Percentiles rank a stretch among this genome's conserved stretches.
Evolutionary conservation across 257 asterid genomes (phyloP).

Genomic region (Solanum chiquidenum): DNA sequence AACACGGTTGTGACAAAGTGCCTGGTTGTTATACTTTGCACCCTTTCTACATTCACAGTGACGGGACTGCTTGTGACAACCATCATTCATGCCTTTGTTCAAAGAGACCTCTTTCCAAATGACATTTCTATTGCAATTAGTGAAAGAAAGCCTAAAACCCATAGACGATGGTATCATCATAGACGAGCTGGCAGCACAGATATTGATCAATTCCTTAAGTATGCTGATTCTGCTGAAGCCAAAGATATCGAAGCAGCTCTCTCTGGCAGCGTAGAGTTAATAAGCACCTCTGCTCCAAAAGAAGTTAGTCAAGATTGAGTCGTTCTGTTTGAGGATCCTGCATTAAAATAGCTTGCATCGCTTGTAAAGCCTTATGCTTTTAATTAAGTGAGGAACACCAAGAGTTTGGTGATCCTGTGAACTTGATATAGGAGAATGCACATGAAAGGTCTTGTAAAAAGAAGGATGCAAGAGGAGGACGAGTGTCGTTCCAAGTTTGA

Average conservation of each 20-base stretch:
- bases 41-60: constrained; percentile 47
- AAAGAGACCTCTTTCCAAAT: constrained; percentile 64
- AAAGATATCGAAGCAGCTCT: constrained; percentile 42
- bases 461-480: not conserved
- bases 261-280: not conserved
- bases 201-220: constrained; percentile 44
- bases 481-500: not conserved
- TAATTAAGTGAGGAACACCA: constrained; percentile 23
- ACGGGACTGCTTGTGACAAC: constrained; percentile 47
- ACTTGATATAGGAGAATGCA: constrained; percentile 20
- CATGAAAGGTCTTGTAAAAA: not conserved
- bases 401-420: constrained; percentile 19
- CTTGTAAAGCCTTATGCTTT: not conserved
- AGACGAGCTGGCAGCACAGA: constrained; percentile 37
- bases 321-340: not conserved
- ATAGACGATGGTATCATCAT: constrained; percentile 42
- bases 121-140: constrained; percentile 73
- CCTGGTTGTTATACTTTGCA: constrained; percentile 35
- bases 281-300: not conserved
- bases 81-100: constrained; percentile 58
- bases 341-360: not conserved
- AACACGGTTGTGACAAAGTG: constrained; percentile 22
- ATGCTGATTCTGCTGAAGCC: constrained; percentile 26
- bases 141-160: constrained; percentile 26
- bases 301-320: not conserved